A percentile compares a stretch with the other conserved stretches of the same genome.
Conservation (phyloP, 2,329 filamentous ascomycete species). For the Davidsoniella virescens region DNA sequence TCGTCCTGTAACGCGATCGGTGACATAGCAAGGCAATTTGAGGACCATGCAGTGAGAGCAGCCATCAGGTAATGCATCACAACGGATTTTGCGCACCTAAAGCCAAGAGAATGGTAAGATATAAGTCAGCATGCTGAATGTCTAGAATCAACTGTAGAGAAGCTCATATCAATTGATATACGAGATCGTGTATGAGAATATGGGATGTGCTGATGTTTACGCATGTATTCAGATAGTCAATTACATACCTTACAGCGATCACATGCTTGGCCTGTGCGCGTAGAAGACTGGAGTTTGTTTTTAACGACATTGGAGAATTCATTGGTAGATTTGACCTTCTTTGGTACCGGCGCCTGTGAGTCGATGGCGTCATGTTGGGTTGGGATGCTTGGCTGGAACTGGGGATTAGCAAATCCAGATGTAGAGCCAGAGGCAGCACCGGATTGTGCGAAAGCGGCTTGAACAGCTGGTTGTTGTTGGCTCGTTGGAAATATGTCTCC, state of each 20-base stretch:
- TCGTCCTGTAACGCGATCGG: constrained; percentile 70
- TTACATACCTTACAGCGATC: constrained; percentile 55
- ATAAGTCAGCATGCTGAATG: too few relatives aligned
- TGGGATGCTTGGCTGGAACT: not conserved
- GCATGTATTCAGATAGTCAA: too few relatives aligned
- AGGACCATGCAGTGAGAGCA: constrained; percentile 70
- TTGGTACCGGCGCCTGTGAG: not conserved
- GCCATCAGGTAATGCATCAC: constrained; percentile 63
- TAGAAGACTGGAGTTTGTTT: constrained; percentile 37
- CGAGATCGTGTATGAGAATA: not conserved
- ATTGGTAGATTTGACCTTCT: constrained; percentile 18
- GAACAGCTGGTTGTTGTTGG: not conserved
- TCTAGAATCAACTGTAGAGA: too few relatives aligned
- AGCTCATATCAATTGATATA: constrained; percentile 24
- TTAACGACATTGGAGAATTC: constrained; percentile 41
- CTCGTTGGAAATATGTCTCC: not conserved
- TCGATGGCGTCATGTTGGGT: not conserved
- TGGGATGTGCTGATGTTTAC: too few relatives aligned
- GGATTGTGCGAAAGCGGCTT: not conserved
- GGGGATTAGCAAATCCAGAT: not conserved
- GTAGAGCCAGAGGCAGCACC: too few relatives aligned
- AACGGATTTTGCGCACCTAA: constrained; percentile 66
- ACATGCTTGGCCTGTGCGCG: constrained; percentile 67
- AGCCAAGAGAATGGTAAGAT: not conserved
- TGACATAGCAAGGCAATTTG: constrained; percentile 65